Conservation (phyloP, 2,329 filamentous ascomycete species). For the Diplodia mutila region DNA sequence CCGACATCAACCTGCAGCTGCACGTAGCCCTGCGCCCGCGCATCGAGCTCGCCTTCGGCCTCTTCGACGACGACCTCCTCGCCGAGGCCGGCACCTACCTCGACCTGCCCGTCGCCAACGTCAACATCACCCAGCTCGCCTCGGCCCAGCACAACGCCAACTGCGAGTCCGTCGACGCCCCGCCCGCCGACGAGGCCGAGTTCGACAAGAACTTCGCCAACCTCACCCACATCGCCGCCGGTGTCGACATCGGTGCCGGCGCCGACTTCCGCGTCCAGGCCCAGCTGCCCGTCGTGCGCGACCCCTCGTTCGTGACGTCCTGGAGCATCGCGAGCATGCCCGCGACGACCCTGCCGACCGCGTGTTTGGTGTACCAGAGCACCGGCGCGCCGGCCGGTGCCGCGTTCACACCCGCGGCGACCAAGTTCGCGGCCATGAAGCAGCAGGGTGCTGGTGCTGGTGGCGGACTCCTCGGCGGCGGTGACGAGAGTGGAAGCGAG, state of each 20-base stretch:
- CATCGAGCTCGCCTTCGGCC: slow-evolving; percentile 42
- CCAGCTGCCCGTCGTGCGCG: slow-evolving; percentile 1
- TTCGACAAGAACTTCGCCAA: slow-evolving; percentile 2
- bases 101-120: slow-evolving; percentile 33
- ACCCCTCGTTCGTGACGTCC: not conserved
- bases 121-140: slow-evolving; percentile 18
- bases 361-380: slow-evolving; percentile 13
- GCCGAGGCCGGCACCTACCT: slow-evolving; percentile 37
- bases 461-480: not conserved
- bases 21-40: slow-evolving; percentile 38
- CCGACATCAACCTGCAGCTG: slow-evolving; percentile 36
- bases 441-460: not conserved
- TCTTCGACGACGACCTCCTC: slow-evolving; percentile 35
- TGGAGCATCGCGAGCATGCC: slow-evolving; percentile 15
- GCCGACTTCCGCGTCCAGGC: slow-evolving; percentile 16
- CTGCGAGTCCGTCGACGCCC: not conserved
- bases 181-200: slow-evolving; percentile 1
- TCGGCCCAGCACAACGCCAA: not conserved
- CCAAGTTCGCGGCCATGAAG: slow-evolving; percentile 11
- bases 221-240: slow-evolving; percentile 11
- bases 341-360: slow-evolving; percentile 3
- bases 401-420: slow-evolving; percentile 6
- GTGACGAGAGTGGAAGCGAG: not conserved
- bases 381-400: not conserved
- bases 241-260: slow-evolving; percentile 4